phyloP scores from a whole-genome alignment of 768 basidiomycete species.

The Lactarius sp. region DNA sequence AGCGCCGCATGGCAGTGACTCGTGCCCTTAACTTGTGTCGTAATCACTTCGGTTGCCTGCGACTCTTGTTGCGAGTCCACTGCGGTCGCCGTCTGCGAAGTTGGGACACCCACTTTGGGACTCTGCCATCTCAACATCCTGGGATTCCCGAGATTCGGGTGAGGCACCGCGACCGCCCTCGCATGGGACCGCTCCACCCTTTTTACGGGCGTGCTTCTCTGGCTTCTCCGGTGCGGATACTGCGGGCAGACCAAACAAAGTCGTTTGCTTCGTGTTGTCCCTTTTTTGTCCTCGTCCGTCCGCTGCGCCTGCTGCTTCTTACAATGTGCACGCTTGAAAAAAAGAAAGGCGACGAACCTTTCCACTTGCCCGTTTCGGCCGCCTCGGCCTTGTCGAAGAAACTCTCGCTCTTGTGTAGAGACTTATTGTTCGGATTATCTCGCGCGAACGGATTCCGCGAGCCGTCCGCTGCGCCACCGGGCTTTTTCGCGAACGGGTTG shows the following conservation, averaged over 20 bases:
- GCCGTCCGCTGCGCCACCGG: slow-evolving; percentile 35
- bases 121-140: slow-evolving; percentile 21
- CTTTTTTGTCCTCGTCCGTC: slow-evolving; percentile 43
- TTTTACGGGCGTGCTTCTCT: slow-evolving; percentile 28
- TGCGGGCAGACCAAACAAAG: slow-evolving; percentile 51
- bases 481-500: slow-evolving; percentile 71
- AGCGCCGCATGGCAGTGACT: background rate
- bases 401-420: slow-evolving; percentile 76
- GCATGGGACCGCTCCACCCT: slow-evolving; percentile 20
- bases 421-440: slow-evolving; percentile 48
- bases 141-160: background rate
- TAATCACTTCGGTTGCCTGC: slow-evolving; percentile 20
- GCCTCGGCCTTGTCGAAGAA: slow-evolving; percentile 85
- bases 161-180: slow-evolving; percentile 20
- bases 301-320: slow-evolving; percentile 17
- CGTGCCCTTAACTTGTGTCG: slow-evolving; percentile 11
- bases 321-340: background rate
- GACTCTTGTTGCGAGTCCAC: slow-evolving; percentile 24
- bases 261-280: slow-evolving; percentile 46
- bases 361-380: slow-evolving; percentile 50
- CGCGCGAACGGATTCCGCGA: slow-evolving; percentile 66
- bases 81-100: slow-evolving; percentile 11
- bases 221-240: slow-evolving; percentile 34
- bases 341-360: slow-evolving; percentile 40
- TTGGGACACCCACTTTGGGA: slow-evolving; percentile 6